Evolutionary conservation across 208 protist genomes (phyloP).

Genomic region (Acanthamoeba pearcei): DNA sequence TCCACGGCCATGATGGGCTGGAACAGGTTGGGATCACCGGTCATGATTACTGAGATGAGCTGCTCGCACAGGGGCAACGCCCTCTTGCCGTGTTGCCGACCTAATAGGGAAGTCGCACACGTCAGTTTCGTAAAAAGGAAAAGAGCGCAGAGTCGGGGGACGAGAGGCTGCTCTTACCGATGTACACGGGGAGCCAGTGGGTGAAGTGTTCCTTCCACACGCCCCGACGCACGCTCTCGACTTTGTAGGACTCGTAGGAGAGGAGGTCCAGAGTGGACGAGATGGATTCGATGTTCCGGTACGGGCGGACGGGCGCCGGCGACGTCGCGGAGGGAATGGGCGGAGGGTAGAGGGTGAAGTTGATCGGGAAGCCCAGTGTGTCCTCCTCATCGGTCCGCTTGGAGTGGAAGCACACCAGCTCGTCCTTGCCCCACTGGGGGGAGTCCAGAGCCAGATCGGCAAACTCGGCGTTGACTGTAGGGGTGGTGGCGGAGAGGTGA

Average conservation of each 20-base stretch:
- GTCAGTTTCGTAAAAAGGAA: background rate
- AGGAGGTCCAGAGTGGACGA: constrained; percentile 20
- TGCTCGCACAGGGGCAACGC: constrained; percentile 8
- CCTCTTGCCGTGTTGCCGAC: background rate
- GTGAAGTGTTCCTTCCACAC: constrained; percentile 54
- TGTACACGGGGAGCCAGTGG: constrained; percentile 20
- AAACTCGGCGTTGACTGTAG: background rate
- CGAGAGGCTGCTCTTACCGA: background rate
- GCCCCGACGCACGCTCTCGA: constrained; percentile 5
- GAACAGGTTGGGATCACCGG: background rate
- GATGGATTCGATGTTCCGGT: constrained; percentile 4
- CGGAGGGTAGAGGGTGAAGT: background rate
- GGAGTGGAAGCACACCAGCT: constrained; percentile 36
- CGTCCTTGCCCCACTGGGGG: constrained; percentile 1
- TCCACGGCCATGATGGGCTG: constrained; percentile 39
- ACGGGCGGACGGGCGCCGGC: background rate
- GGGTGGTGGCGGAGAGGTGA: too few species aligned
- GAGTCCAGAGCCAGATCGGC: background rate
- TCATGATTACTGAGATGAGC: background rate
- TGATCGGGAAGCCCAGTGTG: background rate
- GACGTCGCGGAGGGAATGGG: background rate
- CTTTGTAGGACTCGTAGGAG: constrained; percentile 24
- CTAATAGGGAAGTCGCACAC: background rate
- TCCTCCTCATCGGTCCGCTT: constrained; percentile 14
- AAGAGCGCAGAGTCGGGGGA: background rate